phyloP scores from a whole-genome alignment of 305 asterid species.

The Caryopteris hybrid region DNA sequence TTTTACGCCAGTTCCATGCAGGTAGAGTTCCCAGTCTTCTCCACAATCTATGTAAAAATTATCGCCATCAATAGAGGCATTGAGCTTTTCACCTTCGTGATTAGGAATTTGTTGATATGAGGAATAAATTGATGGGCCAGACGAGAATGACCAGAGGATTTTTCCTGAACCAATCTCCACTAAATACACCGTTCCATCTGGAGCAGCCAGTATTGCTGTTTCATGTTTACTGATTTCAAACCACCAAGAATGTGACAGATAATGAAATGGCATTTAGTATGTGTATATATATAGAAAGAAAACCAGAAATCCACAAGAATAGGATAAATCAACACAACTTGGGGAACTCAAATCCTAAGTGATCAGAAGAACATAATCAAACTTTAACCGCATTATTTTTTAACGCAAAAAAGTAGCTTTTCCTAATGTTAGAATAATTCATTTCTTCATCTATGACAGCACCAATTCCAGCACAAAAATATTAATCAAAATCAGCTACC shows the following conservation, averaged over 20 bases:
- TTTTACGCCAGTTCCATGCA: constrained; percentile 44
- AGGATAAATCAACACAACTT: no score
- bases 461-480: no score
- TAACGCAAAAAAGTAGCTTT: neutral
- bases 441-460: no score
- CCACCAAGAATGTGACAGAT: constrained; percentile 23
- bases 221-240: constrained; percentile 46
- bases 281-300: neutral
- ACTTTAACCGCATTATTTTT: neutral
- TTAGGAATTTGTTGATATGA: constrained; percentile 53
- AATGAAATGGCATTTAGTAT: constrained; percentile 16
- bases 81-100: constrained; percentile 45
- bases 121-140: constrained; percentile 75
- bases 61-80: constrained; percentile 42
- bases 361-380: no score
- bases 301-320: neutral
- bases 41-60: constrained; percentile 75
- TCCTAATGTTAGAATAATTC: no score
- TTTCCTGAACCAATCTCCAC: constrained; percentile 54
- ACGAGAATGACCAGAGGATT: constrained; percentile 66
- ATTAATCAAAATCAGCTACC: no score
- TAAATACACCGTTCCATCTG: constrained; percentile 69
- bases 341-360: no score
- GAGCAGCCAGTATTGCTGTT: constrained; percentile 70
- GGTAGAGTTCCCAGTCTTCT: constrained; percentile 74